Percentiles rank a stretch among this genome's conserved stretches.
These are phyloP conservation scores for Botryotinia convoluta DNA, from an alignment of 2,329 filamentous ascomycete genomes.

Conservation along the genomic window DNA sequence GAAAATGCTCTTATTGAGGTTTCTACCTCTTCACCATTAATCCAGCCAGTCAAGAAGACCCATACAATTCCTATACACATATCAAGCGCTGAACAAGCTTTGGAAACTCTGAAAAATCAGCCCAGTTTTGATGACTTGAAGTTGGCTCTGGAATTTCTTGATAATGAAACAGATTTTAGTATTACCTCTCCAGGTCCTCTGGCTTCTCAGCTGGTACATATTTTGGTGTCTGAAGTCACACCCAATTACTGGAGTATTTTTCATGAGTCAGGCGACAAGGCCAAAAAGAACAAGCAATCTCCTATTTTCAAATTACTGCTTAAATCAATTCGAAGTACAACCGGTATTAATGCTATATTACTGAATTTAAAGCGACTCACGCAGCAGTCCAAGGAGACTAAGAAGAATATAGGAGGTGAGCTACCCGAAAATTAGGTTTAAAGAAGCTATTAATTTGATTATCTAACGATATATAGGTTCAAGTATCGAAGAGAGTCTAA, in stretches of 20 bases:
- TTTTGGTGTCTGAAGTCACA: slow-evolving; percentile 69
- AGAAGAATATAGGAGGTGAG: slow-evolving; percentile 29
- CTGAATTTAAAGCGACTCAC: slow-evolving; percentile 65
- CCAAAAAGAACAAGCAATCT: slow-evolving; percentile 20
- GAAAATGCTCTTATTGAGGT: slow-evolving; percentile 32
- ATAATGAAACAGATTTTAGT: slow-evolving; percentile 46
- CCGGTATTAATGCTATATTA: slow-evolving; percentile 74
- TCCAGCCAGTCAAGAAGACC: slow-evolving; percentile 21
- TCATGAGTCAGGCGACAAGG: slow-evolving; percentile 43
- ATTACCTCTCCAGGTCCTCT: slow-evolving; percentile 63
- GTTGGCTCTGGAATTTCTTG: slow-evolving; percentile 52
- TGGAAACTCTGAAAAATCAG: slow-evolving; percentile 60
- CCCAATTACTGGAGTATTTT: slow-evolving; percentile 79
- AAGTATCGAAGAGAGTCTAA: slow-evolving; percentile 38
- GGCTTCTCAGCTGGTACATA: slow-evolving; percentile 71
- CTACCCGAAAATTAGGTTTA: background rate
- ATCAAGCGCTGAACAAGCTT: slow-evolving; percentile 45
- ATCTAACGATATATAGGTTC: slow-evolving; percentile 23
- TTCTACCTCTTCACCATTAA: slow-evolving; percentile 20
- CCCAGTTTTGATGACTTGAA: slow-evolving; percentile 59
- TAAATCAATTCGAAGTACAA: slow-evolving; percentile 66
- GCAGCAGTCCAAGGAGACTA: slow-evolving; percentile 46
- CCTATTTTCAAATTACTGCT: slow-evolving; percentile 53
- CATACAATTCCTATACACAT: slow-evolving; percentile 16
- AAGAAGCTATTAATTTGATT: background rate